Conservation (phyloP, 2,329 filamentous ascomycete species). For the Decorospora gaudefroyi region DNA sequence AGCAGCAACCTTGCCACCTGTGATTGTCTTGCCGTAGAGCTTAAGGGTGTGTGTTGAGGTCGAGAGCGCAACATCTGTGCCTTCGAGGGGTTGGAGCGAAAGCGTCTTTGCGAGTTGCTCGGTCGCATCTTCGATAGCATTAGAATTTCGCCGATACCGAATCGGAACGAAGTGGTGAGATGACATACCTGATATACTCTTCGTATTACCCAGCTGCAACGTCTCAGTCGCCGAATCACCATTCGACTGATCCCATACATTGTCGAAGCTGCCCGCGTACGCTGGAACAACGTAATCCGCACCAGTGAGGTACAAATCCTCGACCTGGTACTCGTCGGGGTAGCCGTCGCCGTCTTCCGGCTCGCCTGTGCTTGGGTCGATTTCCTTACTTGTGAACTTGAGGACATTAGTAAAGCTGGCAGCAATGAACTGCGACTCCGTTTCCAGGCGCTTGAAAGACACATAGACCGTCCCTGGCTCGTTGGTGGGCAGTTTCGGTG, state of each 20-base stretch:
- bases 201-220: conserved; percentile 81
- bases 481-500: conserved; percentile 78
- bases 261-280: conserved; percentile 92
- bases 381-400: conserved; percentile 97
- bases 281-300: conserved; percentile 93
- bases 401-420: conserved; percentile 88
- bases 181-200: conserved; percentile 83
- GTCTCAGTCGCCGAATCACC: conserved; percentile 93
- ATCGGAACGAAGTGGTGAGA: neutral
- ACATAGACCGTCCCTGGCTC: conserved; percentile 94
- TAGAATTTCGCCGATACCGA: conserved; percentile 16
- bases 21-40: conserved; percentile 92
- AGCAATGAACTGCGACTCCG: conserved; percentile 75
- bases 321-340: conserved; percentile 96
- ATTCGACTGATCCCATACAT: conserved; percentile 92
- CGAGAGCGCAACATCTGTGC: conserved; percentile 86
- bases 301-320: conserved; percentile 86
- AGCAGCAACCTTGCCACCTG: conserved; percentile 84
- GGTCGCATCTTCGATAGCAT: conserved; percentile 71
- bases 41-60: conserved; percentile 93
- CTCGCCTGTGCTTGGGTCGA: conserved; percentile 91
- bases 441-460: conserved; percentile 82
- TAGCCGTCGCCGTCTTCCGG: conserved; percentile 84
- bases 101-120: conserved; percentile 85
- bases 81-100: conserved; percentile 90